Conservation (phyloP, 1,139 yeast genomes). For the Entelexis paramagnoliae region DNA sequence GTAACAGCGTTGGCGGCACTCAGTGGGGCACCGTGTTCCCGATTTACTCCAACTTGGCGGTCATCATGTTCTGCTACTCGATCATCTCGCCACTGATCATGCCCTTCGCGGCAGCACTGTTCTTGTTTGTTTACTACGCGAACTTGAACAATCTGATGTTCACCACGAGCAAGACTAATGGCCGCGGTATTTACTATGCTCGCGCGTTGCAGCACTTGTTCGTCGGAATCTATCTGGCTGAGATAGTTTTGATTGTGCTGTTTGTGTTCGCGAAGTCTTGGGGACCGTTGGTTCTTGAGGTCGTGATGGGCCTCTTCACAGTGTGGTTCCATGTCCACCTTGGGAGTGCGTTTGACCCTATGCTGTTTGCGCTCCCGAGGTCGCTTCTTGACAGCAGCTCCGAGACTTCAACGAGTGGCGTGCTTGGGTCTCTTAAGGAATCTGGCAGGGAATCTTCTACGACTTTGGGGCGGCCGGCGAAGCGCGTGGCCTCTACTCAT, state of each 20-base stretch:
- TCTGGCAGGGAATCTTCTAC: neutral
- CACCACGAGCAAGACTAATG: conserved; percentile 52
- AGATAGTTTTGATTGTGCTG: conserved; percentile 72
- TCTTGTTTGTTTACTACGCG: conserved; percentile 64
- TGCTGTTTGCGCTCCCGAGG: conserved; percentile 61
- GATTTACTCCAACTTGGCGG: conserved; percentile 67
- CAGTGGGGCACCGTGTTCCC: conserved; percentile 91
- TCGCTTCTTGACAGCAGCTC: conserved; percentile 32
- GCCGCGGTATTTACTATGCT: conserved; percentile 80
- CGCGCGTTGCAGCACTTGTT: conserved; percentile 80
- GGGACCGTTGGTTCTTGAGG: conserved; percentile 82
- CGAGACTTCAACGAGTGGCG: neutral
- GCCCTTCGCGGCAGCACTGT: conserved; percentile 59
- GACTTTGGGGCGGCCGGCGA: neutral
- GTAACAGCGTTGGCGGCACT: conserved; percentile 49
- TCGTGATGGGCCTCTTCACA: conserved; percentile 53
- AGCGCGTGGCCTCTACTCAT: neutral
- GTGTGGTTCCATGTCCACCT: conserved; percentile 54
- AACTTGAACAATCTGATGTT: conserved; percentile 71
- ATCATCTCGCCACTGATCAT: conserved; percentile 72
- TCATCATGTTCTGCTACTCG: conserved; percentile 68
- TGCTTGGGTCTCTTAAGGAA: neutral
- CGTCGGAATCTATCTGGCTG: conserved; percentile 79
- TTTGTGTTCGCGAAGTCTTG: conserved; percentile 87
- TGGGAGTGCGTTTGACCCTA: conserved; percentile 51